Evolutionary conservation across 2,329 filamentous ascomycete genomes (phyloP), one percentile per base, ranked within the genome.

Genomic region (Verticillium nonalfalfae): DNA sequence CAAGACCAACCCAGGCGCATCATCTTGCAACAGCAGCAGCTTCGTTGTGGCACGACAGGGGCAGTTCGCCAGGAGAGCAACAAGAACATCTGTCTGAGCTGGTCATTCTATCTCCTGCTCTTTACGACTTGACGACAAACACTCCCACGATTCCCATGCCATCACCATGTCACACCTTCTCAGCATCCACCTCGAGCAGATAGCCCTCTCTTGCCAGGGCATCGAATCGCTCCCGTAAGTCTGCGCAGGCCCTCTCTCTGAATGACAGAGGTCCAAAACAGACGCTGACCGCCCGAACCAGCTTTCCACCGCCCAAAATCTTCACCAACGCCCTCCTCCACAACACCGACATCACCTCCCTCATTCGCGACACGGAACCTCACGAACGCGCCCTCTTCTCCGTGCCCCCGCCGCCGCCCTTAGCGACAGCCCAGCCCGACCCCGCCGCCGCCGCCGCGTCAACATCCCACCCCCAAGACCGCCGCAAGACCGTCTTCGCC

Each of bases 381-480:
- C 94, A 98, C 77, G 95, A 99, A 75, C 90, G 93, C 70, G 94
- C 94, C 7, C 86, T 99, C 18, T 99, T 98, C 79, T 96, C 94
- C 40, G 88, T 97, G 0, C 93, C 94, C 1, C 87, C 90, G 0
- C 85, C 90, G 0, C 81, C 78, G 5, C 81, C 81, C 3, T 82
- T 71, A 50, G 78, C 69, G 58, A 75, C 70, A 65, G 78, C 62
- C 84, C 80, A 36, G 80, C 74, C 66, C 81, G 77, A 73, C 52
- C 35, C 54, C 36, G 39, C 26, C 26, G 26, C 26, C 26, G 26
- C 26, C 26, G 26, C 26, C 26, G 26, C 26, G 26, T 26, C 26
- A 26, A 26, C 26, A 26, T 26, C 26, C 26, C 78, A 70, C 71
- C 74, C 36, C 66, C 75, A 69, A 75, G 75, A 74, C 45, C 81